Percentiles rank a stretch among this genome's conserved stretches.
Conservation (phyloP, 305 asterid species). For the Fraxinus xanthoxyloides region DNA sequence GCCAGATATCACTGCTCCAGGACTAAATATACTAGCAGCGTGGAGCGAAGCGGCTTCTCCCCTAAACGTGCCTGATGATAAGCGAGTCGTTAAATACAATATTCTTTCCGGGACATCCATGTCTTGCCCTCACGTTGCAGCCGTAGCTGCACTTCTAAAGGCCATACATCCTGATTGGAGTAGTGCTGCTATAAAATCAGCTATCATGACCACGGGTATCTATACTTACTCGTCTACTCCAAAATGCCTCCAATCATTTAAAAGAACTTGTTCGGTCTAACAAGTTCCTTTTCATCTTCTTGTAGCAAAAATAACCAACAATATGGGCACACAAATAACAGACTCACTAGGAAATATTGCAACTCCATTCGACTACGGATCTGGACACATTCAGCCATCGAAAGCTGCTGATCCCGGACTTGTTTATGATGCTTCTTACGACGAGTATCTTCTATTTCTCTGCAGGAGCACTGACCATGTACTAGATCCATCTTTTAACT, state of each 20-base stretch:
- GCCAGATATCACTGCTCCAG: conserved; percentile 81
- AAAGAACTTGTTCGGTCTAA: neutral
- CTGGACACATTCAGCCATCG: conserved; percentile 50
- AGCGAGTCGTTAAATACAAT: conserved; percentile 45
- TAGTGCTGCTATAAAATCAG: conserved; percentile 74
- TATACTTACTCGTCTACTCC: no score
- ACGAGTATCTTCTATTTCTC: conserved; percentile 42
- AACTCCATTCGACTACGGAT: conserved; percentile 42
- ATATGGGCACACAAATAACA: conserved; percentile 28
- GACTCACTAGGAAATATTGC: conserved; percentile 32
- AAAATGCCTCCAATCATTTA: neutral
- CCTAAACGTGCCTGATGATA: conserved; percentile 35
- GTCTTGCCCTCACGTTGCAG: conserved; percentile 72
- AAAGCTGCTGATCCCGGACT: conserved; percentile 59
- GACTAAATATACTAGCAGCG: conserved; percentile 72
- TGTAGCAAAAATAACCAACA: conserved; percentile 37
- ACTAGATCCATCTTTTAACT: conserved; percentile 23
- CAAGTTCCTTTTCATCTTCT: neutral
- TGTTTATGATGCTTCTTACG: conserved; percentile 36
- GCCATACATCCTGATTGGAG: conserved; percentile 74
- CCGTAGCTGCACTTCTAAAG: conserved; percentile 50
- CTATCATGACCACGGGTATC: conserved; percentile 57
- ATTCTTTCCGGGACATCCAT: conserved; percentile 63
- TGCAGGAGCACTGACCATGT: conserved; percentile 19
- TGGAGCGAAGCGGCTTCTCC: conserved; percentile 66